Evolutionary conservation across 1,284 basidiomycete species (phyloP), one percentile per base, ranked within the genome.

Genomic region (Coniferiporia sulphurascens): DNA sequence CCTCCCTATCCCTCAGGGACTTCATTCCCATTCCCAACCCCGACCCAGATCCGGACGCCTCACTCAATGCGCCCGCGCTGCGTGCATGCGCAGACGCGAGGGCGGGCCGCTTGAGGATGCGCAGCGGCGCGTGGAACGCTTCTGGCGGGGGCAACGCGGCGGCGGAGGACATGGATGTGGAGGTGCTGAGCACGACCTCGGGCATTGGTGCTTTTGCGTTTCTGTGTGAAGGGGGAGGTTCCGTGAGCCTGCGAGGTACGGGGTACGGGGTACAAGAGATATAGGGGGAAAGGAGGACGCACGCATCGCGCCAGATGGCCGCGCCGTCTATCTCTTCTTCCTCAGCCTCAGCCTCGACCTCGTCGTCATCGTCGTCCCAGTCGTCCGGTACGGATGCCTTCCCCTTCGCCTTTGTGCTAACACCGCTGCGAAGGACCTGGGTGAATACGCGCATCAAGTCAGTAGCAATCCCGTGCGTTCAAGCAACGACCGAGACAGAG

Each of bases 201-300:
- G 66, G 66, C 64, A 66, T 65, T 34, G 65, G 66, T 36, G 56
- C 45, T 41, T 59, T 62, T n/a, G 65, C n/a, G 38, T 67, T 64
- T 27, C 65, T 66, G 56, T 27, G n/a, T 50, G 35, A 44, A 15
- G 17, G 9, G 13, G 5, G 44, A 38, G 19, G 35, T 1, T 52
- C 27, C 15, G 34, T 34, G 41, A 6, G 35, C 36, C 15, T 52
- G 34, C 36, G 36, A 41, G 35, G 34, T 43, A 56, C 32, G 27
- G 21, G 19, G n/a, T 19, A n/a, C n/a, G n/a, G n/a, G n/a, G n/a
- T n/a, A n/a, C n/a, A n/a, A n/a, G n/a, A 45, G 19, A 50, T 46
- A 32, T 41, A 54, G 13, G 19, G n/a, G 21, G 45, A 3, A 36
- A 55, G 45, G 15, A 15, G 44, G 21, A 63, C 61, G 36, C 52